Evolutionary conservation across 164 flowering plant genomes (phyloP).

Genomic region (Magnolia sinica): DNA sequence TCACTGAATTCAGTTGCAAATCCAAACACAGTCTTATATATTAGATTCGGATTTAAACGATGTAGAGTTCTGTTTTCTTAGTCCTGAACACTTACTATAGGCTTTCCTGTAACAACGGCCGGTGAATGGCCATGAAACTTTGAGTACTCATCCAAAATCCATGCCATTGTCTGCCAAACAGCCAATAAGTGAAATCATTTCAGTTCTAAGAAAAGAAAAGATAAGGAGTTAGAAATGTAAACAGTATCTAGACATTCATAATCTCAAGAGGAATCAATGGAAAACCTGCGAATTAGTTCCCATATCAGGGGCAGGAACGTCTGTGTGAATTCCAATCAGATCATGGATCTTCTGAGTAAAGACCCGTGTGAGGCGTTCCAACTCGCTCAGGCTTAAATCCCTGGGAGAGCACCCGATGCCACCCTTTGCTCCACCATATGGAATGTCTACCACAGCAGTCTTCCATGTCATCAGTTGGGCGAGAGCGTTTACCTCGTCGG

Average conservation of each 20-base stretch:
- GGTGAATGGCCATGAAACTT: conserved; percentile 87
- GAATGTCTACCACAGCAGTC: conserved; percentile 77
- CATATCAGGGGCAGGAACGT: conserved; percentile 89
- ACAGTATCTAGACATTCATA: not conserved
- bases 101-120: conserved; percentile 83
- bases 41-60: not conserved
- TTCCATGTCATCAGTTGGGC: conserved; percentile 92
- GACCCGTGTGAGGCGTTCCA: conserved; percentile 79
- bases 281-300: conserved; percentile 77
- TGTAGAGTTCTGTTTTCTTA: not conserved
- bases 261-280: not conserved
- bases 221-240: not conserved
- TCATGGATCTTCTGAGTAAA: conserved; percentile 89
- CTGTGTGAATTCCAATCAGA: conserved; percentile 72
- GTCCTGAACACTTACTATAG: conserved; percentile 44
- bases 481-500: conserved; percentile 85
- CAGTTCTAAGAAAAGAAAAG: not conserved
- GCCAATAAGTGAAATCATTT: not conserved
- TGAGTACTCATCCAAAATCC: conserved; percentile 87
- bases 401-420: conserved; percentile 75
- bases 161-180: conserved; percentile 69
- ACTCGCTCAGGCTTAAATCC: conserved; percentile 55
- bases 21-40: not conserved
- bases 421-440: conserved; percentile 87
- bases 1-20: no score